Conservation (phyloP, 148 eudicot genomes). For the Vaccinium vitisidaea region DNA sequence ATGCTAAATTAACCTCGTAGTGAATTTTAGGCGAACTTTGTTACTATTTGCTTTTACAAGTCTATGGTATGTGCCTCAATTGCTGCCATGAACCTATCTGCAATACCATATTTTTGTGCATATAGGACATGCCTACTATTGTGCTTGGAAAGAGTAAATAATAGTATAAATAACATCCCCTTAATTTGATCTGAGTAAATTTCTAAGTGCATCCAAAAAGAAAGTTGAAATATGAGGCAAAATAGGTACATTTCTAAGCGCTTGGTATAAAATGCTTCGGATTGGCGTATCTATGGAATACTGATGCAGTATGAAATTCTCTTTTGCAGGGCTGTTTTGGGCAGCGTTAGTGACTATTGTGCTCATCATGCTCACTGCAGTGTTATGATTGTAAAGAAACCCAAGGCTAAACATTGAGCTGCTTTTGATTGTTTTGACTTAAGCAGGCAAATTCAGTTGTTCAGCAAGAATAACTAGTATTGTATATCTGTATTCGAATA, state of each 20-base stretch:
- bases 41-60: not conserved
- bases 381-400: constrained; percentile 75
- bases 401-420: constrained; percentile 27
- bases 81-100: not conserved
- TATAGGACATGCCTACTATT: not conserved
- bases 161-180: not conserved
- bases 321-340: constrained; percentile 71
- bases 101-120: not conserved
- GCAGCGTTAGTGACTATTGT: constrained; percentile 84
- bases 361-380: constrained; percentile 82
- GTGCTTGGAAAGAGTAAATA: not conserved
- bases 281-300: not conserved
- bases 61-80: not conserved
- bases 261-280: too few species aligned
- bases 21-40: not conserved
- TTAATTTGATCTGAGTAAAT: not conserved
- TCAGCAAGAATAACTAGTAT: not conserved
- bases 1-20: not conserved
- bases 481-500: not conserved
- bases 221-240: not conserved
- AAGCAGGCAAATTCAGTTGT: not conserved
- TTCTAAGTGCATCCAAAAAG: not conserved
- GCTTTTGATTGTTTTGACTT: not conserved
- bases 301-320: not conserved
- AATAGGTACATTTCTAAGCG: too few species aligned